These are phyloP conservation scores for Neolentinus lepideus DNA, from an alignment of 1,284 basidiomycete species.

Conservation along the genomic window DNA sequence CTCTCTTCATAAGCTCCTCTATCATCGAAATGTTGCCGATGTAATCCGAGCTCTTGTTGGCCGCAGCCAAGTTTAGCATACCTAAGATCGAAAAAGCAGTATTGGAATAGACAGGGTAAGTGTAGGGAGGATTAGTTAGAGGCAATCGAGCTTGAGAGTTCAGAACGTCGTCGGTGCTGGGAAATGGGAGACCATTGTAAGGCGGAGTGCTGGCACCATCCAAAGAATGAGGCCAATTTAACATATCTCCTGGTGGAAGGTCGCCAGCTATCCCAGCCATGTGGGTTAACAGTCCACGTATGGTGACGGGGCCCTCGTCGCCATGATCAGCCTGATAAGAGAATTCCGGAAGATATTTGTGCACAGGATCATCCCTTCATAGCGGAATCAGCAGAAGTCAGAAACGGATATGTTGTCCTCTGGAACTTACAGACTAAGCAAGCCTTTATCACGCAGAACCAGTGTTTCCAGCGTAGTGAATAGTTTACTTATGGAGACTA, in stretches of 20 bases:
- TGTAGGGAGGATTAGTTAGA: not conserved
- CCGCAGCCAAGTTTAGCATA: not conserved
- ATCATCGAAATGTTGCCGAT: too few relatives aligned
- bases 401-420: not conserved
- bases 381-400: not conserved
- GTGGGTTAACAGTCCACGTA: not conserved
- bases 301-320: not conserved
- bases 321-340: not conserved
- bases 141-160: not conserved
- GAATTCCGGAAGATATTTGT: not conserved
- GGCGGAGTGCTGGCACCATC: not conserved
- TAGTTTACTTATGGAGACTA: conserved; percentile 1
- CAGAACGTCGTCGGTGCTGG: not conserved
- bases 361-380: not conserved
- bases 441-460: not conserved
- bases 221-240: not conserved
- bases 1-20: not conserved
- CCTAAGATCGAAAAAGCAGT: not conserved
- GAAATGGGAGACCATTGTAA: not conserved
- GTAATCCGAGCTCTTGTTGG: not conserved
- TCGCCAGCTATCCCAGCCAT: not conserved
- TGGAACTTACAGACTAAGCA: not conserved
- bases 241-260: not conserved
- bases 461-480: not conserved
- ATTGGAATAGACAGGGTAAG: not conserved